Base-by-base conservation (phyloP, 2,329 filamentous ascomycete species). In the Colletotrichum limetticola region DNA sequence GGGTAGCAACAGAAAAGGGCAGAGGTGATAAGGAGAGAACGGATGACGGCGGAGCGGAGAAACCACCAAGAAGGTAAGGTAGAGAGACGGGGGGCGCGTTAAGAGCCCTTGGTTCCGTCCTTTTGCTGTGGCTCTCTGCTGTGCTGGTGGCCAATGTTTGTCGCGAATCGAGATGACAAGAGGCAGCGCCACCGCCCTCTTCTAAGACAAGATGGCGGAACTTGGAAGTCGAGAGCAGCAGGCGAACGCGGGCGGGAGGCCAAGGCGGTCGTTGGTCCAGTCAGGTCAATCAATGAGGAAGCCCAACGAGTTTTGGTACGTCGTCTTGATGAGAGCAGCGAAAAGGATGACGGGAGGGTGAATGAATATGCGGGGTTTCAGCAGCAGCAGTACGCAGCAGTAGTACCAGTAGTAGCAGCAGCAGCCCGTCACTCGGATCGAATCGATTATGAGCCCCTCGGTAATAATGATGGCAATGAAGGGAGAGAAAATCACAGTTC, bases 131-230 rank as follows among this genome's bases (percentile, higher is more conserved):
- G 19, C 28, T 28, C 12, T n/a, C 22, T 42, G 28, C 28, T 26
- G 60, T 24, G 22, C 49, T 49, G 53, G 59, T 64, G 53, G 66
- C 69, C 42, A 42, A 61, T 52, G 67, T 52, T 19, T 71, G 66
- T 70, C 66, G 61, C 66, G 71, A 61, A 71, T 71, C 60, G 49
- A 66, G 60, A 70, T 70, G 70, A 65, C 46, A 30, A 64, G 59
- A 70, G 35, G 53, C 56, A n/a, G 35, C 66, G 71, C 71, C 55
- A 72, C 71, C 66, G 60, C 22, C 9, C 19, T 60, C 55, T 70
- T 65, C 56, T 52, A 61, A 72, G 71, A 72, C 66, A 72, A 37
- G n/a, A 57, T 61, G 66, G 55, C 66, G 60, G 60, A 37, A 52
- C 60, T 49, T 46, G 46, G 60, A 37, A 52, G 67, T 49, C 55